phyloP scores from a whole-genome alignment of 108 stramenopile genomes.

The Aurantiochytrium sp. region DNA sequence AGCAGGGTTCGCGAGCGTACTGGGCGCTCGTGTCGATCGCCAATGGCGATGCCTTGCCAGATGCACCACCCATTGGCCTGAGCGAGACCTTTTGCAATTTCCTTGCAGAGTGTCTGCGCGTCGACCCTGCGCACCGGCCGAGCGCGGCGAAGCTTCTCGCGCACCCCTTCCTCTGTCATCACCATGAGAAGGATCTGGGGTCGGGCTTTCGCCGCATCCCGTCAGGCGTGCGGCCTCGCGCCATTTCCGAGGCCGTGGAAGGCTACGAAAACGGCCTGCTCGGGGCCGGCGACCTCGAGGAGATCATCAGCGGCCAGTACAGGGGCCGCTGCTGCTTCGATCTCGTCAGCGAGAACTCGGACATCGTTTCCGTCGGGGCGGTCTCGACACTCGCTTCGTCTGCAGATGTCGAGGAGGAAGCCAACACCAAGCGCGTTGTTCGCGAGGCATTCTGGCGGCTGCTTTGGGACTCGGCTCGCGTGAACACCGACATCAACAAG shows the following conservation, averaged over 20 bases:
- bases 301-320: not conserved
- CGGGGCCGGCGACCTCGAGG: not conserved
- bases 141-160: slow-evolving; percentile 46
- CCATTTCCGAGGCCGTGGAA: not conserved
- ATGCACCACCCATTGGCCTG: not conserved
- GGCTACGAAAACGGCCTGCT: not conserved
- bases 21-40: not conserved
- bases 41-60: not conserved
- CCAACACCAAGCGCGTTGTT: too few relatives aligned
- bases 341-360: too few relatives aligned
- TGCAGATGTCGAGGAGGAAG: too few relatives aligned
- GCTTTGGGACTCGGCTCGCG: too few relatives aligned
- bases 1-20: not conserved
- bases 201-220: not conserved
- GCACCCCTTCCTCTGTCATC: slow-evolving; percentile 42
- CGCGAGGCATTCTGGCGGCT: too few relatives aligned
- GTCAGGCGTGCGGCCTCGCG: not conserved
- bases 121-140: slow-evolving; percentile 38
- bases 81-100: not conserved
- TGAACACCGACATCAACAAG: too few relatives aligned
- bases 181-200: not conserved
- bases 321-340: not conserved
- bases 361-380: too few relatives aligned
- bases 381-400: too few relatives aligned
- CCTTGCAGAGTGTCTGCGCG: slow-evolving; percentile 33